Percentiles rank a stretch among this genome's conserved stretches.
Conservation (phyloP, 2,329 filamentous ascomycete species). For the Herpomyces periplanetae region DNA sequence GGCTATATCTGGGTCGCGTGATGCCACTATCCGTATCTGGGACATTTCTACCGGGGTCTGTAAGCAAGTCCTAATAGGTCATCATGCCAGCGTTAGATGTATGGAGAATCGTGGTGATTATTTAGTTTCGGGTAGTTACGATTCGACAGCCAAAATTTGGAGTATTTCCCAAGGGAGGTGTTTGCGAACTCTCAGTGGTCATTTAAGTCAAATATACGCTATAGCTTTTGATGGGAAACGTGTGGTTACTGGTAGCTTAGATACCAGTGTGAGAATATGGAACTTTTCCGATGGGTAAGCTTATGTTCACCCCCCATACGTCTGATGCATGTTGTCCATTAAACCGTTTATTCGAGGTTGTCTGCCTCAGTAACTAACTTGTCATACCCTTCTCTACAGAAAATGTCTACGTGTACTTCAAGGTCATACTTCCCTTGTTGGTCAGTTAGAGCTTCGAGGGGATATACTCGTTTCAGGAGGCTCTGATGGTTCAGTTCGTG, state of each 20-base stretch:
- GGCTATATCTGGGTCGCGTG: slow-evolving; percentile 76
- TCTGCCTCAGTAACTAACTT: slow-evolving; percentile 1
- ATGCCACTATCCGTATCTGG: slow-evolving; percentile 81
- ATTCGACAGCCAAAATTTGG: slow-evolving; percentile 87
- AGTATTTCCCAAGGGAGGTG: slow-evolving; percentile 85
- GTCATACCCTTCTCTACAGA: slow-evolving; percentile 8
- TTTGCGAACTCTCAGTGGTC: slow-evolving; percentile 50
- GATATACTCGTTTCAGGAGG: slow-evolving; percentile 84
- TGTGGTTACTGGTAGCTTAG: slow-evolving; percentile 73
- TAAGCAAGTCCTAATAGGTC: slow-evolving; percentile 61
- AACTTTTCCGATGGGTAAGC: slow-evolving; percentile 49
- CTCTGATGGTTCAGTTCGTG: slow-evolving; percentile 71
- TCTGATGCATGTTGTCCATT: no score
- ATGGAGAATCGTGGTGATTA: slow-evolving; percentile 84
- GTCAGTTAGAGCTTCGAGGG: slow-evolving; percentile 74
- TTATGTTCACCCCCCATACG: slow-evolving; percentile 3
- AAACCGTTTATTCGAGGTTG: slow-evolving; percentile 2
- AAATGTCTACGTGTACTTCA: slow-evolving; percentile 68
- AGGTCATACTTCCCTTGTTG: slow-evolving; percentile 81
- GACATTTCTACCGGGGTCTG: slow-evolving; percentile 59
- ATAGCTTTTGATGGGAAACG: slow-evolving; percentile 82
- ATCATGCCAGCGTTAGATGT: slow-evolving; percentile 78
- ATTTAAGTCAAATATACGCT: slow-evolving; percentile 95
- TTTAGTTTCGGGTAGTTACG: slow-evolving; percentile 90
- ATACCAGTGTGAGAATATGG: slow-evolving; percentile 91